Percentiles rank a stretch among this genome's conserved stretches.
These are phyloP conservation scores for Cutaneotrichosporon sp. DNA, from an alignment of 1,284 basidiomycete species.

Conservation along the genomic window DNA sequence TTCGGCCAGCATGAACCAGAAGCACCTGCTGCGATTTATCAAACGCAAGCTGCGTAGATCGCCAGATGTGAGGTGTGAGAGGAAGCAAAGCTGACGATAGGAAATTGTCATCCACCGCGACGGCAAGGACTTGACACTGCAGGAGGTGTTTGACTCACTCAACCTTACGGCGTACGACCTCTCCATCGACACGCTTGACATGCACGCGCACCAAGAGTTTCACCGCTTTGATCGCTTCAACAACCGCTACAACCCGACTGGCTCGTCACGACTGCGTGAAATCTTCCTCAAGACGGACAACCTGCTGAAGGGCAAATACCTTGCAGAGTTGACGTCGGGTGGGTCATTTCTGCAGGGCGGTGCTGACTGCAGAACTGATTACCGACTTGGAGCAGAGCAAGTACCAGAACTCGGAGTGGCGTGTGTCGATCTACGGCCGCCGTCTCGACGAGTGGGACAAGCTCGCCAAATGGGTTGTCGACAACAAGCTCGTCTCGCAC, in stretches of 20 bases:
- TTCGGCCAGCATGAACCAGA: slow-evolving; percentile 99
- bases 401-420: slow-evolving; percentile 98
- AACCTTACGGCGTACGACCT: slow-evolving; percentile 95
- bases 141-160: slow-evolving; percentile 91
- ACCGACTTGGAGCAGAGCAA: slow-evolving; percentile 95
- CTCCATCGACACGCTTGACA: slow-evolving; percentile 97
- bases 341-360: too few relatives aligned
- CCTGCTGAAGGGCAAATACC: slow-evolving; percentile 80
- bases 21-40: slow-evolving; percentile 98
- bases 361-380: too few relatives aligned
- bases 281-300: slow-evolving; percentile 99
- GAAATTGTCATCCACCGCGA: slow-evolving; percentile 96
- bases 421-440: slow-evolving; percentile 88
- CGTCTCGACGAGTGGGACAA: slow-evolving; percentile 88
- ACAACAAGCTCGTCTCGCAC: slow-evolving; percentile 89
- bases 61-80: slow-evolving; percentile 47
- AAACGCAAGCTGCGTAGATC: slow-evolving; percentile 72
- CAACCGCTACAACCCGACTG: slow-evolving; percentile 52
- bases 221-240: slow-evolving; percentile 97
- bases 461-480: slow-evolving; percentile 91
- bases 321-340: slow-evolving; percentile 78
- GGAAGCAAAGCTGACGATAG: slow-evolving; percentile 48
- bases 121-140: slow-evolving; percentile 78
- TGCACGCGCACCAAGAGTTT: slow-evolving; percentile 97
- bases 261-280: slow-evolving; percentile 88